A percentile compares a stretch with the other conserved stretches of the same genome.
Evolutionary conservation across 352 stramenopile genomes (phyloP).

Genomic region (Globisporangium cystogenes): DNA sequence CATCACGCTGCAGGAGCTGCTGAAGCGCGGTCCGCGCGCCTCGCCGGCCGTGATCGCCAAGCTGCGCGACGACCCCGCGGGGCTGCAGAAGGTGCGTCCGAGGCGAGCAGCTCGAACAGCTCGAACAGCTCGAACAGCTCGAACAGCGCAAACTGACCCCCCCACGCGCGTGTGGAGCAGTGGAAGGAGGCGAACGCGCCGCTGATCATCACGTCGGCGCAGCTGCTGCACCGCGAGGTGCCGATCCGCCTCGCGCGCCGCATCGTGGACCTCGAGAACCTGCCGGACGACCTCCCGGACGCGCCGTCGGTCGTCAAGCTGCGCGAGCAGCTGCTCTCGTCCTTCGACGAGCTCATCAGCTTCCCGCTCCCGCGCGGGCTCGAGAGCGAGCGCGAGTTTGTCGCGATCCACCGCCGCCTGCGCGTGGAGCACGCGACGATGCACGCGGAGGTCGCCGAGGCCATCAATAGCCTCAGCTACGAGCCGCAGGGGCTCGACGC

Average conservation of each 20-base stretch:
- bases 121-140: no score
- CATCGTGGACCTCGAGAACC: slow-evolving; percentile 81
- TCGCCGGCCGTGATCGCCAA: slow-evolving; percentile 38
- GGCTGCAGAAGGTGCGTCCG: slow-evolving; percentile 25
- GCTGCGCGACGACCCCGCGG: slow-evolving; percentile 42
- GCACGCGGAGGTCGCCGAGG: slow-evolving; percentile 63
- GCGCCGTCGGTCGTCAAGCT: slow-evolving; percentile 54
- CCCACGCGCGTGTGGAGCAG: not conserved
- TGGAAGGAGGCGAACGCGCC: slow-evolving; percentile 66
- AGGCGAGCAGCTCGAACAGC: not conserved
- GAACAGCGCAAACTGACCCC: not conserved
- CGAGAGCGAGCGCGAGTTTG: slow-evolving; percentile 46
- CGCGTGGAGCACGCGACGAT: slow-evolving; percentile 61
- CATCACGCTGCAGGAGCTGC: slow-evolving; percentile 74
- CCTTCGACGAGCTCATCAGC: slow-evolving; percentile 70
- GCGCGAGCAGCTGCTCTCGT: slow-evolving; percentile 54
- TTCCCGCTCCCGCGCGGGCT: slow-evolving; percentile 54
- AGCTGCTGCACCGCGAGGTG: slow-evolving; percentile 72
- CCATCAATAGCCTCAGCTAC: slow-evolving; percentile 46
- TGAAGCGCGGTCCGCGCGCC: slow-evolving; percentile 55
- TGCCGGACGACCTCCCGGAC: slow-evolving; percentile 60
- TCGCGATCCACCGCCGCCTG: slow-evolving; percentile 53
- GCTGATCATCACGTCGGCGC: slow-evolving; percentile 72
- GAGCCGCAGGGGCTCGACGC: slow-evolving; percentile 47
- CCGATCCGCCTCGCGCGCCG: slow-evolving; percentile 74